Evolutionary conservation across 2,329 filamentous ascomycete species (phyloP), one percentile per base, ranked within the genome.

Genomic region (Colletotrichum nymphaeae): DNA sequence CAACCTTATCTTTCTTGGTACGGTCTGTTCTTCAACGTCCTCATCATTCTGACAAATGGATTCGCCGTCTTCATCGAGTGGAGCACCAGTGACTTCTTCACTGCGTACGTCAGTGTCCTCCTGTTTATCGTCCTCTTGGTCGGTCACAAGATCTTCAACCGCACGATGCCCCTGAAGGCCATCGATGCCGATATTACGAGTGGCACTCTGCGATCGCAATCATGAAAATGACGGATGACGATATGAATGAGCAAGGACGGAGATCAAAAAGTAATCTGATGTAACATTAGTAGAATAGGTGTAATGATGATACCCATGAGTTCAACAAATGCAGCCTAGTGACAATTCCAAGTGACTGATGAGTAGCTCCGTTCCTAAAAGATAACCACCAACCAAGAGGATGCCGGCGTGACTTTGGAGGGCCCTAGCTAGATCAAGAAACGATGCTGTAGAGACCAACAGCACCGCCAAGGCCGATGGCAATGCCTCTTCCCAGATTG

Each of bases 41-140:
- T 93, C 63, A 91, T 94, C 74, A 86, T 91, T 64, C 73, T 94
- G 26, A 93, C 92, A 0, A 91, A 91, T 78, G 93, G 92, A 4
- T 94, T 94, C 81, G 90, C 90, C 11, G 87, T 88, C 6, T 94
- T 93, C 78, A 91, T 94, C 53, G 76, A 86, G 8, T 94, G 92
- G 89, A 85, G 83, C 77, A 88, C 87, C 6, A 85, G 85, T 66
- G 83, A 86, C 57, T 94, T 94, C 77, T 93, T 93, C 74, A 86
- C 89, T 3, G 86, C 88, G 14, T 94, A 93, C 76, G 80, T 93
- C 76, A 92, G 90, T 75, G 78, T 93, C 70, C 89, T 93, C 30
- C 78, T 94, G 3, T 94, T 93, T 76, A 78, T 88, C 3, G 86
- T 89, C 4, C 80, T 93, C 14, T 92, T 89, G 76, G 67, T 88